phyloP scores from a whole-genome alignment of 2,329 filamentous ascomycete species.

The Apiospora rasikravindrae region DNA sequence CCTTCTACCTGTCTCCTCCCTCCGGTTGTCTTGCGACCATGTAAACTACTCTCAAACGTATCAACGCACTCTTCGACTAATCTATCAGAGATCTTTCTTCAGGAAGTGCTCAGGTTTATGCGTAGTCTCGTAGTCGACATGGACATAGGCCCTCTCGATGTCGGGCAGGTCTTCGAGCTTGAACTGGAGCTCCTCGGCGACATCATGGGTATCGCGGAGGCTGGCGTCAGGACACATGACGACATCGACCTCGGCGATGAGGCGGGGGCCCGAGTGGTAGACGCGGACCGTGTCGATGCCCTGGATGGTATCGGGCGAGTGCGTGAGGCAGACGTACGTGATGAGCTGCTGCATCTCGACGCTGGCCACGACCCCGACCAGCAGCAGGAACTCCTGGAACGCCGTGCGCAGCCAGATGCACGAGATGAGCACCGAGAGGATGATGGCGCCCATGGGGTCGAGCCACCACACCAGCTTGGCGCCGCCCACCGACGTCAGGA shows the following conservation, averaged over 20 bases:
- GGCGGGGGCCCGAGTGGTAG: conserved; percentile 85
- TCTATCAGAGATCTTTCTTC: conserved; percentile 62
- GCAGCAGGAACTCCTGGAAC: conserved; percentile 85
- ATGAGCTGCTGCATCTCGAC: conserved; percentile 90
- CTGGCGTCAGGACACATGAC: conserved; percentile 83
- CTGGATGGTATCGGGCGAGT: conserved; percentile 73
- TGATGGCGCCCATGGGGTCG: conserved; percentile 88
- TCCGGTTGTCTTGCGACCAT: neutral
- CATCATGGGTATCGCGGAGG: conserved; percentile 83
- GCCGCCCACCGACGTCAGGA: conserved; percentile 89
- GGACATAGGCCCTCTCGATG: conserved; percentile 92
- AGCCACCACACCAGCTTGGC: conserved; percentile 93
- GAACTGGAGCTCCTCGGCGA: conserved; percentile 91
- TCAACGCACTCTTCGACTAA: neutral
- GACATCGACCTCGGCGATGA: conserved; percentile 95
- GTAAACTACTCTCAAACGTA: neutral
- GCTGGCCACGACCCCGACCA: conserved; percentile 88
- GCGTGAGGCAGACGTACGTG: conserved; percentile 94
- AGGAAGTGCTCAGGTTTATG: conserved; percentile 84
- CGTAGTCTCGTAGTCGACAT: conserved; percentile 96
- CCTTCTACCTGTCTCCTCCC: neutral
- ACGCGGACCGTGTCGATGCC: conserved; percentile 95
- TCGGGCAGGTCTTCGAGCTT: conserved; percentile 93
- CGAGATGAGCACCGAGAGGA: conserved; percentile 80
- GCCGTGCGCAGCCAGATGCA: conserved; percentile 84